Evolutionary conservation across 768 basidiomycete genomes (phyloP).

Genomic region (Polyporus arcularius): DNA sequence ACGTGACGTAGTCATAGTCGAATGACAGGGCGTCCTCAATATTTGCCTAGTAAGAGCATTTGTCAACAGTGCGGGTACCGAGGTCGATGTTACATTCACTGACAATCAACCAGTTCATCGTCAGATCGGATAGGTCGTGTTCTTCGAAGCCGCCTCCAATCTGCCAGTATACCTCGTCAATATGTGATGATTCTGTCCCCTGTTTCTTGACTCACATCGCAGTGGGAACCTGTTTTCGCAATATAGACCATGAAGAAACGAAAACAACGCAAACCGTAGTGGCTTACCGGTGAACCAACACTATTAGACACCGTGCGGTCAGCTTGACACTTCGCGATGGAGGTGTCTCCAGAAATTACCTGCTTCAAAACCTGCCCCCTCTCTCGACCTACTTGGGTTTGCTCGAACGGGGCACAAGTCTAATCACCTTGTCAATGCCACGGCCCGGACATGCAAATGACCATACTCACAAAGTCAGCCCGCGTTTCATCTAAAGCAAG

Average conservation of each 20-base stretch:
- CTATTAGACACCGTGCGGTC: conserved; percentile 31
- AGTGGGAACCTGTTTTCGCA: conserved; percentile 26
- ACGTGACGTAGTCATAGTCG: conserved; percentile 53
- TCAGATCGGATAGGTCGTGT: conserved; percentile 69
- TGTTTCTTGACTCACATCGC: conserved; percentile 27
- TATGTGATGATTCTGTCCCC: too few relatives aligned
- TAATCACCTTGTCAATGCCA: conserved; percentile 25
- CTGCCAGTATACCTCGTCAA: conserved; percentile 33
- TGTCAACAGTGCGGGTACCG: conserved; percentile 1
- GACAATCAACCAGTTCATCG: conserved; percentile 67
- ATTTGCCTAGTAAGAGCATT: conserved; percentile 45
- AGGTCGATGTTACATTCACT: conserved; percentile 18
- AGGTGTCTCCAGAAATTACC: conserved; percentile 33
- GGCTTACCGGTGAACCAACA: conserved; percentile 71
- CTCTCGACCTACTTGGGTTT: conserved; percentile 49
- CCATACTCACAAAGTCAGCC: conserved; percentile 60
- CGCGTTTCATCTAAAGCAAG: conserved; percentile 69
- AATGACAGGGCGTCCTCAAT: conserved; percentile 56
- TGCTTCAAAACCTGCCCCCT: conserved; percentile 66
- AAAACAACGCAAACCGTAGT: not conserved
- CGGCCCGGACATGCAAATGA: not conserved
- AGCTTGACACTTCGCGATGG: not conserved
- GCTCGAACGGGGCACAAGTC: conserved; percentile 65
- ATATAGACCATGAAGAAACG: not conserved
- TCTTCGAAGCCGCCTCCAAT: conserved; percentile 69